These are phyloP conservation scores for Nepenthes mirabilis DNA, from an alignment of 148 eudicot species.

Conservation along the genomic window DNA sequence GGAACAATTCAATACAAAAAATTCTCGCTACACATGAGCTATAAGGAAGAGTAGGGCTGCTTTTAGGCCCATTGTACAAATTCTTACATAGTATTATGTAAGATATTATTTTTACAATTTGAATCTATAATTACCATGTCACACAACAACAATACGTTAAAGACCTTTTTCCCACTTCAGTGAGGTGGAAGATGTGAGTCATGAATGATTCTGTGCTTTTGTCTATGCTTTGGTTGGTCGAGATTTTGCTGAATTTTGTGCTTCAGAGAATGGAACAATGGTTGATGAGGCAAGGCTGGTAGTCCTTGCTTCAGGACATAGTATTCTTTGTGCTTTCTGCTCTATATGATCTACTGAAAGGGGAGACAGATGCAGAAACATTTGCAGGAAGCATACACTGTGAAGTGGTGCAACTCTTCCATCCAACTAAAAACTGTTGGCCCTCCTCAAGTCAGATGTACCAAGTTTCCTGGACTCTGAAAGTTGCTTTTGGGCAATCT, in stretches of 20 bases:
- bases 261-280: conserved; percentile 49
- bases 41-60: no score
- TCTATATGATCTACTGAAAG: conserved; percentile 74
- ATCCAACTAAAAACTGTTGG: conserved; percentile 72
- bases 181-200: conserved; percentile 32
- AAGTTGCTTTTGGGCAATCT: conserved; percentile 94
- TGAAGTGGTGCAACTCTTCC: conserved; percentile 82
- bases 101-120: no score
- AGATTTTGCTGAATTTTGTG: conserved; percentile 83
- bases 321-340: conserved; percentile 70
- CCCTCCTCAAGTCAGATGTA: conserved; percentile 91
- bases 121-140: no score
- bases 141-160: no score
- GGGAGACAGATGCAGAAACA: conserved; percentile 60
- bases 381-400: conserved; percentile 75
- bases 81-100: no score
- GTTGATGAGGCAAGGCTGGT: conserved; percentile 45
- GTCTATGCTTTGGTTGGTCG: conserved; percentile 81
- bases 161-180: conserved; percentile 4
- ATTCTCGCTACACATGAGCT: no score
- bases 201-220: conserved; percentile 60
- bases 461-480: conserved; percentile 81
- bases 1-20: no score
- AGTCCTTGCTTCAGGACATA: conserved; percentile 51
- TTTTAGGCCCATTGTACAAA: no score